A percentile compares a stretch with the other conserved stretches of the same genome.
These are phyloP conservation scores for Penicillium riverlandense DNA, from an alignment of 495 filamentous ascomycete species.

Conservation along the genomic window DNA sequence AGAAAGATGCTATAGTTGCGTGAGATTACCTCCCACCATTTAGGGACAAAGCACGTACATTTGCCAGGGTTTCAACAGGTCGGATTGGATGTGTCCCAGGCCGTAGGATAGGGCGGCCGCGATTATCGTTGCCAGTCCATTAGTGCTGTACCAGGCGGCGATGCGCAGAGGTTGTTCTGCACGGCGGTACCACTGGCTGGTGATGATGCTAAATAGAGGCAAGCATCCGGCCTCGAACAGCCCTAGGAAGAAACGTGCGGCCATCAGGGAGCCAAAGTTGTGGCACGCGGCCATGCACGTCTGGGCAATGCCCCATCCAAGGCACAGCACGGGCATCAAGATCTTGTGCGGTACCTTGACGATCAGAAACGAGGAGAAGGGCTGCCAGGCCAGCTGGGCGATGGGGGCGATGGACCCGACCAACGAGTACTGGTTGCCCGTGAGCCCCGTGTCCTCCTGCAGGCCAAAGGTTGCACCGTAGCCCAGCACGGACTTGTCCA, in stretches of 20 bases:
- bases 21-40: not conserved
- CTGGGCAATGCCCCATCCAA: constrained; percentile 47
- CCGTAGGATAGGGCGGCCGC: constrained; percentile 41
- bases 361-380: constrained; percentile 57
- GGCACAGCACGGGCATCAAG: constrained; percentile 51
- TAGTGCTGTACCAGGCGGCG: constrained; percentile 43
- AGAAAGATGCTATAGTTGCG: constrained; percentile 29
- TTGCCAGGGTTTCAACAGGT: constrained; percentile 51
- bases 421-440: constrained; percentile 53
- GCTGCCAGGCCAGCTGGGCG: constrained; percentile 60
- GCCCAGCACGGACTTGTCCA: constrained; percentile 59
- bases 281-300: constrained; percentile 39
- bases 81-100: constrained; percentile 47
- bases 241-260: constrained; percentile 38
- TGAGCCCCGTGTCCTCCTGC: constrained; percentile 43
- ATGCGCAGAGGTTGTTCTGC: constrained; percentile 43
- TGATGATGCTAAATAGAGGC: constrained; percentile 50
- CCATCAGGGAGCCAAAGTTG: constrained; percentile 37
- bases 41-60: constrained; percentile 32
- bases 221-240: constrained; percentile 51
- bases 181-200: constrained; percentile 43
- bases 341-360: constrained; percentile 60
- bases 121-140: constrained; percentile 42
- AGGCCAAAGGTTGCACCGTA: constrained; percentile 60
- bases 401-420: constrained; percentile 56